Evolutionary conservation across 495 filamentous ascomycete species (phyloP).

Genomic region (Trichocladium uniseriatum): DNA sequence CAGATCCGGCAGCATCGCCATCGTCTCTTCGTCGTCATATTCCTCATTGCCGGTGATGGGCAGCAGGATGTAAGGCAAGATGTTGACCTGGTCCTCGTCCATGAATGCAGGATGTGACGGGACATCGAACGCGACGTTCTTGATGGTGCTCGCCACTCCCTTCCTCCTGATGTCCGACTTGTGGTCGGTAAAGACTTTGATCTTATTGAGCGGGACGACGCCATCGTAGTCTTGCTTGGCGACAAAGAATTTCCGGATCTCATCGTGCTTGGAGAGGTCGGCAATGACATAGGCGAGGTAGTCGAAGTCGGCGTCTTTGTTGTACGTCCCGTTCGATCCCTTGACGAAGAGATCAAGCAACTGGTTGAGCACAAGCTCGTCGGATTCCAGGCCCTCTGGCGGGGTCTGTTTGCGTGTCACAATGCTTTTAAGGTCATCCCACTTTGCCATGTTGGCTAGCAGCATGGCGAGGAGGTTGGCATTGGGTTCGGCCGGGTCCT

Average conservation of each 20-base stretch:
- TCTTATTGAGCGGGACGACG: constrained; percentile 75
- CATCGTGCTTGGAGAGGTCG: constrained; percentile 70
- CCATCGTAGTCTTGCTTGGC: constrained; percentile 62
- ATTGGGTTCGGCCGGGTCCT: constrained; percentile 52
- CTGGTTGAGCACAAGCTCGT: constrained; percentile 71
- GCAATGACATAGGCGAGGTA: constrained; percentile 91
- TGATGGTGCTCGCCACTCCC: constrained; percentile 86
- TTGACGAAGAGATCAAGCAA: constrained; percentile 93
- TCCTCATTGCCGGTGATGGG: constrained; percentile 51
- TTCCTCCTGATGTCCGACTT: constrained; percentile 66
- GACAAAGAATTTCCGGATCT: constrained; percentile 69
- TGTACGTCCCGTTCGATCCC: constrained; percentile 69
- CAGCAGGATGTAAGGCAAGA: constrained; percentile 79
- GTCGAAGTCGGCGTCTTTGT: constrained; percentile 80
- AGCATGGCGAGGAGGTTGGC: constrained; percentile 85
- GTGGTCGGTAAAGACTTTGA: constrained; percentile 89
- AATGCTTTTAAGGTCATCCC: constrained; percentile 57
- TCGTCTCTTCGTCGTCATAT: constrained; percentile 64
- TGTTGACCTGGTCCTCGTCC: constrained; percentile 57
- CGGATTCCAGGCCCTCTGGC: constrained; percentile 54
- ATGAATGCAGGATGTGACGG: constrained; percentile 61
- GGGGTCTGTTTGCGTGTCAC: constrained; percentile 51
- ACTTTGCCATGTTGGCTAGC: constrained; percentile 83
- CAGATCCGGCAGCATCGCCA: constrained; percentile 73
- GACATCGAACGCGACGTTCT: constrained; percentile 71